Conservation (phyloP, 1,284 basidiomycete species). For the Sporisorium scitamineum region DNA sequence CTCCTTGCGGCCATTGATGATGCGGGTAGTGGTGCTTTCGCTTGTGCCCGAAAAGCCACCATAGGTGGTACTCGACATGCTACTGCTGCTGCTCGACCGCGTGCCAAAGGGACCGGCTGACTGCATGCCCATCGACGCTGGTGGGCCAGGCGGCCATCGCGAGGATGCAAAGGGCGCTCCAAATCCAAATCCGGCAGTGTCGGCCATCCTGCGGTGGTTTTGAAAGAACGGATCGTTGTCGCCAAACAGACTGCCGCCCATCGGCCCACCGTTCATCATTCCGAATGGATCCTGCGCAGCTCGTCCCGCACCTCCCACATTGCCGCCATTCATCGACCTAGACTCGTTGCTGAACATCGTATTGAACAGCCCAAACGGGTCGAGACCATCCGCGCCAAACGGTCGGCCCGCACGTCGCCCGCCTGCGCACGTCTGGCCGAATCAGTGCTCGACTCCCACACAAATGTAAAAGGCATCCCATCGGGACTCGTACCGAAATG, state of each 20-base stretch:
- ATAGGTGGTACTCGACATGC: slow-evolving; percentile 24
- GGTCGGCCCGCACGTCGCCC: slow-evolving; percentile 43
- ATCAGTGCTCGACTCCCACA: slow-evolving; percentile 64
- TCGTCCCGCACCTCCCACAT: slow-evolving; percentile 7
- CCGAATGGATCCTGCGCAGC: slow-evolving; percentile 26
- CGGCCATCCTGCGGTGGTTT: slow-evolving; percentile 56
- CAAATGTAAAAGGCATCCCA: slow-evolving; percentile 54
- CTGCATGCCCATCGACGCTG: slow-evolving; percentile 14
- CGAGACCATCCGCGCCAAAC: slow-evolving; percentile 55
- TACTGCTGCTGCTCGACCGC: slow-evolving; percentile 15
- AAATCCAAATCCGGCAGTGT: slow-evolving; percentile 50
- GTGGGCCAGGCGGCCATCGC: slow-evolving; percentile 2
- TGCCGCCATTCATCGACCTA: slow-evolving; percentile 16
- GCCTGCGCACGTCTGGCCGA: slow-evolving; percentile 60
- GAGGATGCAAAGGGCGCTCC: slow-evolving; percentile 19
- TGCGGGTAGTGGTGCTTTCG: slow-evolving; percentile 53
- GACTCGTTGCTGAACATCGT: slow-evolving; percentile 60
- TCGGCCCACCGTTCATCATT: slow-evolving; percentile 11
- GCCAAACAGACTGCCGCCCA: slow-evolving; percentile 35
- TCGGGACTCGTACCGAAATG: slow-evolving; percentile 57
- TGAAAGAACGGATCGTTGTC: slow-evolving; percentile 52
- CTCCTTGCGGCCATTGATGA: slow-evolving; percentile 58
- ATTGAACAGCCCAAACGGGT: slow-evolving; percentile 66
- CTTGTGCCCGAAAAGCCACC: slow-evolving; percentile 31
- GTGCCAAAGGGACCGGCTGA: slow-evolving; percentile 11